Percentiles rank a stretch among this genome's conserved stretches.
Evolutionary conservation across 352 stramenopile genomes (phyloP).

Genomic region (Pythium apleroticum): DNA sequence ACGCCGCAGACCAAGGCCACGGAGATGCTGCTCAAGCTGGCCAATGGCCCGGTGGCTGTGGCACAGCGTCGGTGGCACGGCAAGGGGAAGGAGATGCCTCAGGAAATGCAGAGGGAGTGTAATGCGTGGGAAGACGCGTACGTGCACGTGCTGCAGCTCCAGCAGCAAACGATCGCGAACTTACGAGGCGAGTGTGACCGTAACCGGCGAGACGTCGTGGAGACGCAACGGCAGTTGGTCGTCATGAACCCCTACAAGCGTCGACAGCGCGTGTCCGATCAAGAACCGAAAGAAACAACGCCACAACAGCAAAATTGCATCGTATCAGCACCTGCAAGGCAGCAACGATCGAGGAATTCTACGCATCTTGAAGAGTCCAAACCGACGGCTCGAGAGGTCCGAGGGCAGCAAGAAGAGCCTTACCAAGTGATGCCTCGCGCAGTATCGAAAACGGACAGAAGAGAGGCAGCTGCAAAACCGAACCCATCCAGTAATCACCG

Average conservation of each 20-base stretch:
- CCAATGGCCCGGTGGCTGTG: slow-evolving; percentile 17
- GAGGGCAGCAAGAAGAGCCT: no score
- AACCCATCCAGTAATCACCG: neutral
- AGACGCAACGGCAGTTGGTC: slow-evolving; percentile 55
- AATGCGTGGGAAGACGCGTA: slow-evolving; percentile 74
- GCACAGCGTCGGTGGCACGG: slow-evolving; percentile 7
- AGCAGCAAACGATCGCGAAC: slow-evolving; percentile 74
- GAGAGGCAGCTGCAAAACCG: neutral
- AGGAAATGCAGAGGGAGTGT: slow-evolving; percentile 37
- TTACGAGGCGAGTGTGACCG: slow-evolving; percentile 56
- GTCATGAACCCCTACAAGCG: slow-evolving; percentile 40
- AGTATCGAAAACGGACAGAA: neutral
- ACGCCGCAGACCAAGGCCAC: slow-evolving; percentile 62
- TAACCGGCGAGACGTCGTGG: slow-evolving; percentile 39
- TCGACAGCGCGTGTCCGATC: neutral
- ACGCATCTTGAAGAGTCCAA: neutral
- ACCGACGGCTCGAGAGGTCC: neutral
- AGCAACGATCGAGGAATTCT: neutral
- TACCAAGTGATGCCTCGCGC: neutral
- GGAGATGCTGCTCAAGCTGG: slow-evolving; percentile 65
- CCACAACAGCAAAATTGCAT: neutral
- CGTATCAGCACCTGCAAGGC: neutral
- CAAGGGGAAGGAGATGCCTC: slow-evolving; percentile 17
- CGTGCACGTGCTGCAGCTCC: slow-evolving; percentile 63
- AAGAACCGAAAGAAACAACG: neutral